phyloP scores from a whole-genome alignment of 352 stramenopile species.

The Plasmopara muralis region DNA sequence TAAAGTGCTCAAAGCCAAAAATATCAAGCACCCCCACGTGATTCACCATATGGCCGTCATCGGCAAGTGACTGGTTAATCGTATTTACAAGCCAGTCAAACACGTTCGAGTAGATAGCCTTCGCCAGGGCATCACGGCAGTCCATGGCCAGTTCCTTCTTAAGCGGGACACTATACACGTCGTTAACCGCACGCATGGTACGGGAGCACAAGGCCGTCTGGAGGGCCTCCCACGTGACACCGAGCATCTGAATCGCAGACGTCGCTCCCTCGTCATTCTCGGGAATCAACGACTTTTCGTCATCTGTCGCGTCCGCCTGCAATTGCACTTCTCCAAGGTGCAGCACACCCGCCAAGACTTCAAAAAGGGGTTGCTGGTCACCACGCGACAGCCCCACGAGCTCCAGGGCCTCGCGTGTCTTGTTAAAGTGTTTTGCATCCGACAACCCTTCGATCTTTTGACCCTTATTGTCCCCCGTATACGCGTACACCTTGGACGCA shows the following conservation, averaged over 20 bases:
- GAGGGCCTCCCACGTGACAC: constrained; percentile 85
- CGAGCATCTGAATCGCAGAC: constrained; percentile 78
- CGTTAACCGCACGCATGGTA: constrained; percentile 77
- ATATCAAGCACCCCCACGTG: constrained; percentile 97
- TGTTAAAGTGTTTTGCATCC: constrained; percentile 74
- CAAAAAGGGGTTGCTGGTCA: constrained; percentile 89
- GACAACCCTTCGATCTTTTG: constrained; percentile 68
- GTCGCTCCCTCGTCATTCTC: constrained; percentile 34
- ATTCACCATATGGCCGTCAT: constrained; percentile 75
- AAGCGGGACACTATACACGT: constrained; percentile 66
- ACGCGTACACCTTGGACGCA: constrained; percentile 43
- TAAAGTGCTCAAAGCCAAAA: constrained; percentile 99
- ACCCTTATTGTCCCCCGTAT: constrained; percentile 58
- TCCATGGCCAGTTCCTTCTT: constrained; percentile 85
- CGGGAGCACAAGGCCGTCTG: constrained; percentile 89
- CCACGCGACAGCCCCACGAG: constrained; percentile 79
- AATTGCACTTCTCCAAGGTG: constrained; percentile 93
- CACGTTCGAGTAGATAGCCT: constrained; percentile 94
- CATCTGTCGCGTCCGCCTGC: constrained; percentile 56
- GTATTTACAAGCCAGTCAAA: constrained; percentile 95
- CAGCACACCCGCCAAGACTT: constrained; percentile 89
- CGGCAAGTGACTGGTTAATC: constrained; percentile 88
- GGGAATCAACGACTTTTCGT: constrained; percentile 69
- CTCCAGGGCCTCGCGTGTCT: constrained; percentile 60
- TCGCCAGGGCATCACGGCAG: constrained; percentile 91